Base-by-base conservation (phyloP, 2,329 filamentous ascomycete species). In the Rutstroemia sydowiana region DNA sequence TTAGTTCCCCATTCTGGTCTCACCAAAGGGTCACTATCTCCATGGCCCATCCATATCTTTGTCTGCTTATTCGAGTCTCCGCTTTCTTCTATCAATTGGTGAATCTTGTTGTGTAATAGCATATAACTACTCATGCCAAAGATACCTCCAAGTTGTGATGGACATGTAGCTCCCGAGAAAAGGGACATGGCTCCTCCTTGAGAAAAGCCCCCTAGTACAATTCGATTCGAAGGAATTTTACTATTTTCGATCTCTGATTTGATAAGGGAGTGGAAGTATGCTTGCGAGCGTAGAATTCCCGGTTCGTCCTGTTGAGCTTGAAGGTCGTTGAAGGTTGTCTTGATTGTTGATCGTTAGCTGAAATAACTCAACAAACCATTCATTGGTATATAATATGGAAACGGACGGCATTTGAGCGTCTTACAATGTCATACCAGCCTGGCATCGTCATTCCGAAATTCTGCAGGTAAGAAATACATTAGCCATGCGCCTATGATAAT, bases 101-200 rank as follows among this genome's bases (percentile, higher is more conserved):
- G 74, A 59, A 88, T 68, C 65, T 84, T 85, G 56, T 78, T 72
- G 57, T 80, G 75, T 43, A 96, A 73, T 18, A 89, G 75, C 60
- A 96, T 71, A 70, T 95, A 97, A 62, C 82, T 85, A 11, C 87
- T 93, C 56, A 97, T 71, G 7, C 85, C 89, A 57, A 96, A 84
- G 57, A 97, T 87, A 57, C 91, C 92, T n/a, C 82, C 92, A 14
- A 97, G 74, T 70, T 88, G 89, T 60, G 79, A 75, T 42, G 77
- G 75, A 54, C 73, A 71, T 4, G 90, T 95, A 39, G 95, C 71
- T 5, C 88, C 91, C 0, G 87, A 76, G 64, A 96, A 81, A 36
- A 97, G 70, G 18, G 88, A 82, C 76, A 96, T 89, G 52, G 90
- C 90, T 48, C 88, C 92, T 54, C 92, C 92, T 70, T 97, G 82